Base-by-base conservation (phyloP, 495 filamentous ascomycete genomes). In the Hyaloscypha variabilis region DNA sequence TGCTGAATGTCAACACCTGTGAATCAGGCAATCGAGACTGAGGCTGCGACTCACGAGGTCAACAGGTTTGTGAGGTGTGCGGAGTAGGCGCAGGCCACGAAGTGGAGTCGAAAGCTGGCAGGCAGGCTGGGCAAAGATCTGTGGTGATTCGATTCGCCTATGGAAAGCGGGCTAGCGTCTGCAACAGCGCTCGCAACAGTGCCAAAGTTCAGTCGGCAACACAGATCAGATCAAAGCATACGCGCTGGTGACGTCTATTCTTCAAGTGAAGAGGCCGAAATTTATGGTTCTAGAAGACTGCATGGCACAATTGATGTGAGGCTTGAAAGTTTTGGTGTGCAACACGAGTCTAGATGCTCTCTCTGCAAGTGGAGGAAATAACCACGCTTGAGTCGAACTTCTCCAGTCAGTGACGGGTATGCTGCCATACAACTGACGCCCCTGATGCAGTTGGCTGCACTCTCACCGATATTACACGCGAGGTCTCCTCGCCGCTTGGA, bases 71-170 rank as follows among this genome's bases (percentile, higher is more conserved):
- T 17, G 49, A 49, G 24, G n/a, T 31, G 60, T 17, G 13, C 21
- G 25, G 30, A 57, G 51, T 24, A 24, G 34, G n/a, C 52, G 29
- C 58, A 46, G 51, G 57, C 49, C 19, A 66, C 58, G 57, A 57
- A 62, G 58, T 66, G 64, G 64, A 66, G 64, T 60, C 56, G 28
- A 46, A 24, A 31, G 36, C 52, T 64, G 30, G 62, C 62, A 58
- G 62, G 62, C 31, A 42, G 13, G 26, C 51, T 24, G 17, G 6
- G 21, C 23, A 10, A 36, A 39, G 14, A 24, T 55, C 36, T 62
- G 39, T 52, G 25, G 55, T 58, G 39, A 46, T 46, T 46, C 2
- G 39, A 46, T 13, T 46, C 39, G 39, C 11, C 39, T 46, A 46
- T 17, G 11, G 31, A 6, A n/a, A 46, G 39, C 39, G 17, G 0